Evolutionary conservation across 2,329 filamentous ascomycete genomes (phyloP), one percentile per base, ranked within the genome.

Genomic region (Thelonectria rubi): DNA sequence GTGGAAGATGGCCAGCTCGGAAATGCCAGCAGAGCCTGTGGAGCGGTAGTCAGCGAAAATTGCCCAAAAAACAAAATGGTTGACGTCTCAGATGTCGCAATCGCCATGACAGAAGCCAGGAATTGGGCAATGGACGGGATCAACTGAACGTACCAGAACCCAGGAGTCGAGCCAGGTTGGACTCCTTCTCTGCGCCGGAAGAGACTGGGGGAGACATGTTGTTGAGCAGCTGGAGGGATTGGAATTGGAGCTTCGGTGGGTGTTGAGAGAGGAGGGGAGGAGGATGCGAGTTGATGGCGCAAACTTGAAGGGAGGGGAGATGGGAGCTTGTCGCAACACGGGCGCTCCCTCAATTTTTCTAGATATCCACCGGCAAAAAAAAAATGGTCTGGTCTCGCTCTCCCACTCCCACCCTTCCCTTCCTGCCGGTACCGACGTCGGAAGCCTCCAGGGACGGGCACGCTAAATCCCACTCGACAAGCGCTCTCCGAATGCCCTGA

Each of bases 1-100:
- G 77, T 97, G 93, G 84, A 97, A 97, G 78, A 97, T 88, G 74
- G 93, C 88, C 74, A 97, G 84, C 81, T 97, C 94, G 73, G 94
- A 90, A 78, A 97, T 94, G 83, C 94, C 94, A 75, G 94, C 93
- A 75, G 89, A 92, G 75, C 94, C 94, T 97, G 40, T 53, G 32
- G n/a, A 39, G 47, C 30, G 45, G 32, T 58, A 59, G 68, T 75
- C 62, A 74, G 34, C 34, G 15, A 37, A 37, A 37, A 37, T 37
- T 37, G 34, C 6, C 34, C 12, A 37, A 37, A 37, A 15, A 8
- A 66, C 58, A 26, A 58, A 30, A 18, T 55, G 40, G 30, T 43
- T 26, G 42, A 47, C 34, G 37, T 55, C 46, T 58, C 55, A 40
- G 37, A 47, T 58, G 50, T 15, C 3, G 39, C 42, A 34, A 34